These are phyloP conservation scores for Athelia sp. DNA, from an alignment of 1,284 basidiomycete genomes.

Conservation along the genomic window DNA sequence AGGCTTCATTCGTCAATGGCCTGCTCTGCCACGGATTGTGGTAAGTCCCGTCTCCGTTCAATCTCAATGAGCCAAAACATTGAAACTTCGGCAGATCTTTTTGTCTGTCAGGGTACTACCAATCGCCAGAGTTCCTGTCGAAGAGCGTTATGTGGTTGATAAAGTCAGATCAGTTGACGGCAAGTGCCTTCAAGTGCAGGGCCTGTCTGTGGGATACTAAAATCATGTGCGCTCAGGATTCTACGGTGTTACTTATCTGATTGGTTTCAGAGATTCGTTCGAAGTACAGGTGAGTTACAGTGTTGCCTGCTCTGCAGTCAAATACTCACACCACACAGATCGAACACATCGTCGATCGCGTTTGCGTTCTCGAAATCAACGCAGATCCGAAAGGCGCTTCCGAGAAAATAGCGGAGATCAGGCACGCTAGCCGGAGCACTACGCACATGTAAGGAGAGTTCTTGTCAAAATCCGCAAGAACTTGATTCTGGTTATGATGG, in stretches of 20 bases:
- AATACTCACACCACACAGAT: too few relatives aligned
- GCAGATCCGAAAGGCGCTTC: constrained; percentile 27
- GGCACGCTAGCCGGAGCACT: constrained; percentile 32
- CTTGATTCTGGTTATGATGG: neutral
- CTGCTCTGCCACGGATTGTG: constrained; percentile 52
- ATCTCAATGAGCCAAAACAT: neutral
- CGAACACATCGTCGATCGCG: constrained; percentile 43
- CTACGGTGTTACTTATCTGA: constrained; percentile 54
- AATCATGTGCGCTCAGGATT: constrained; percentile 34
- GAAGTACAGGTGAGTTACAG: constrained; percentile 26
- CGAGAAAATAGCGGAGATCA: constrained; percentile 35
- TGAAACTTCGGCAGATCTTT: constrained; percentile 39
- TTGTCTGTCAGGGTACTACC: constrained; percentile 51
- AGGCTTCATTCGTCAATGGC: constrained; percentile 52
- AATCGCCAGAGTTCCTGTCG: constrained; percentile 36
- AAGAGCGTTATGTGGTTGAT: constrained; percentile 47
- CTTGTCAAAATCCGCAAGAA: neutral
- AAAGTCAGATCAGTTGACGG: constrained; percentile 51
- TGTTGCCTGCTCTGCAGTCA: too few relatives aligned
- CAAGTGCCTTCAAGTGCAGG: constrained; percentile 9
- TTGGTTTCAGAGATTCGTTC: constrained; percentile 59
- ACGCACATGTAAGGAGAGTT: constrained; percentile 52
- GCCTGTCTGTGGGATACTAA: neutral
- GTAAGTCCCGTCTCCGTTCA: constrained; percentile 25
- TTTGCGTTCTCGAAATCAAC: constrained; percentile 41